Percentiles rank a stretch among this genome's conserved stretches.
Conservation (phyloP, 805 yeast genomes). For the Ogataea salicorniae region DNA sequence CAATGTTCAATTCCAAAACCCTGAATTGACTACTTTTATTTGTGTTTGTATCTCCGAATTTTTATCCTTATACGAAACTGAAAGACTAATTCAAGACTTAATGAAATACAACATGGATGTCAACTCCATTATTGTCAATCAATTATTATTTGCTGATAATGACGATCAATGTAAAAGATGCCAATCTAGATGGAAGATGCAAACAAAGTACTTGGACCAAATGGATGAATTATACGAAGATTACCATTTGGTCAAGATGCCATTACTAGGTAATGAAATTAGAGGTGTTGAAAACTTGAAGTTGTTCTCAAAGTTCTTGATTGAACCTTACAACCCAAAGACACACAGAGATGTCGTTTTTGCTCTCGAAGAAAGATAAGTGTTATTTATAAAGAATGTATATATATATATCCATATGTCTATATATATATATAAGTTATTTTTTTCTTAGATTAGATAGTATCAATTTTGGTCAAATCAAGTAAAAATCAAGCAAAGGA, state of each 20-base stretch:
- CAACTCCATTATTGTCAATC: conserved; percentile 93
- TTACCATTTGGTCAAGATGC: conserved; percentile 93
- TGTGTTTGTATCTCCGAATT: conserved; percentile 98
- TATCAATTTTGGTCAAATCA: background rate
- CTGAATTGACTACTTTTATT: conserved; percentile 90
- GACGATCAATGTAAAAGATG: conserved; percentile 85
- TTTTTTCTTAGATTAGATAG: background rate
- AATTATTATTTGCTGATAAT: conserved; percentile 79
- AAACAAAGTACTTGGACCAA: conserved; percentile 88
- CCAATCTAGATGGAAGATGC: conserved; percentile 91
- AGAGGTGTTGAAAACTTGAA: conserved; percentile 86
- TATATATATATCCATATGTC: too few relatives aligned
- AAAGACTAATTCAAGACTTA: conserved; percentile 94
- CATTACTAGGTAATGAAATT: conserved; percentile 89
- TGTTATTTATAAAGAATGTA: background rate
- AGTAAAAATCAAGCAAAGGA: background rate
- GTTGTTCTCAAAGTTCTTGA: conserved; percentile 75
- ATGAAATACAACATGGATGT: conserved; percentile 95
- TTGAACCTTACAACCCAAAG: conserved; percentile 71
- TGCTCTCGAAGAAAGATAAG: conserved; percentile 45
- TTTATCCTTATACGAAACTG: conserved; percentile 92
- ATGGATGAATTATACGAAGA: conserved; percentile 96
- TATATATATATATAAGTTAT: too few relatives aligned
- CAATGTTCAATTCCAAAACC: conserved; percentile 91
- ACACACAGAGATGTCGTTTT: conserved; percentile 49